Evolutionary conservation across 2,329 filamentous ascomycete species (phyloP).

Genomic region (Fonsecaea pugnacius): DNA sequence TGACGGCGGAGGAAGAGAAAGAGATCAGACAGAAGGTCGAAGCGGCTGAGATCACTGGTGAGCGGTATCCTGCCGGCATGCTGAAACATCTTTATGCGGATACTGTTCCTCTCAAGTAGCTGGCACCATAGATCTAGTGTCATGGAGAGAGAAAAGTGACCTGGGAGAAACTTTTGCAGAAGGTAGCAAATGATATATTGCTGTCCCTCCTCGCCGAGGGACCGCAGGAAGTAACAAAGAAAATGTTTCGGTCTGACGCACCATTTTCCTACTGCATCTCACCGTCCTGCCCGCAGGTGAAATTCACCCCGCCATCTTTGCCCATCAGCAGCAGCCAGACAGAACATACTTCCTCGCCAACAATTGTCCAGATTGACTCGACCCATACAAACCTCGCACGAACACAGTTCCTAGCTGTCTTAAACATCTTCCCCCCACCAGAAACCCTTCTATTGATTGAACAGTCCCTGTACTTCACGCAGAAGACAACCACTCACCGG

Average conservation of each 20-base stretch:
- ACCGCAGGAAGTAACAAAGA: not conserved
- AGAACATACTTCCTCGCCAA: not conserved
- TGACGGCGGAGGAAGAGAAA: conserved; percentile 54
- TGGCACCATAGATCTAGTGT: not conserved
- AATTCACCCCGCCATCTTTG: not conserved
- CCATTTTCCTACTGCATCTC: not conserved
- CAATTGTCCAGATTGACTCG: not conserved
- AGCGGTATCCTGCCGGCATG: conserved; percentile 8
- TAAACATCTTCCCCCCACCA: not conserved
- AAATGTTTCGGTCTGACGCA: not conserved
- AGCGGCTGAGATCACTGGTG: conserved; percentile 9
- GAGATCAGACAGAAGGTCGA: conserved; percentile 54
- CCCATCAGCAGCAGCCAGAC: not conserved
- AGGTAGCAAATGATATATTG: too few relatives aligned
- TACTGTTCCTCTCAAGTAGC: conserved; percentile 9
- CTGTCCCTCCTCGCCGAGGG: too few relatives aligned
- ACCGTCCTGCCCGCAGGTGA: not conserved
- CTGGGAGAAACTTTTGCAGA: too few relatives aligned
- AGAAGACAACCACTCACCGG: not conserved
- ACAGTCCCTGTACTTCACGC: not conserved
- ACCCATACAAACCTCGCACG: not conserved
- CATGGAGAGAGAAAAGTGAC: too few relatives aligned
- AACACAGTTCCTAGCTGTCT: not conserved
- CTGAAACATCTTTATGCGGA: conserved; percentile 11
- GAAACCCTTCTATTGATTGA: not conserved